phyloP scores from a whole-genome alignment of 164 flowering plant species.

The Stephania cephalantha region DNA sequence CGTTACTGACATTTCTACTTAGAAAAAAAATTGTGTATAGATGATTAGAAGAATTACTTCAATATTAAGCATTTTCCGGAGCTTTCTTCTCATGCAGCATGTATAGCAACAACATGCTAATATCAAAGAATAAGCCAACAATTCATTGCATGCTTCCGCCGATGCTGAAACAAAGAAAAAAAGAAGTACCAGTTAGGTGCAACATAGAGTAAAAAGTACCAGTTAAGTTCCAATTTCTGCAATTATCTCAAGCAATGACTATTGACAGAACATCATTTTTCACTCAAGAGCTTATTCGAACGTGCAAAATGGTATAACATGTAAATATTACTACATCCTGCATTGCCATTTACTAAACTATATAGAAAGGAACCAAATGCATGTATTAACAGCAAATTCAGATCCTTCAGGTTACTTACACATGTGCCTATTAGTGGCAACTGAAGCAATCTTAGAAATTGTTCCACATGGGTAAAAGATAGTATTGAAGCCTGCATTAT shows the following conservation, averaged over 20 bases:
- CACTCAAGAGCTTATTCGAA: not conserved
- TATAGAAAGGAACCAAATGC: not conserved
- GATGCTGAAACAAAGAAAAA: slow-evolving; percentile 50
- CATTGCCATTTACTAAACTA: not conserved
- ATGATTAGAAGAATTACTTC: slow-evolving; percentile 34
- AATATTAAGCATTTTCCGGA: slow-evolving; percentile 74
- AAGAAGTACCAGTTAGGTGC: not conserved
- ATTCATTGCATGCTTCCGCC: slow-evolving; percentile 86
- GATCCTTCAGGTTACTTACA: slow-evolving; percentile 44
- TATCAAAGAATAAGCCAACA: slow-evolving; percentile 92
- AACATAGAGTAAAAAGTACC: not conserved
- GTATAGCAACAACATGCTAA: slow-evolving; percentile 96
- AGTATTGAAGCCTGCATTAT: slow-evolving; percentile 70
- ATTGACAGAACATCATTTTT: not conserved
- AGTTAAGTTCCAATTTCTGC: not conserved
- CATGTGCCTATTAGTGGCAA: slow-evolving; percentile 60
- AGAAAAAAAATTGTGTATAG: not conserved
- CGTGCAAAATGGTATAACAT: not conserved
- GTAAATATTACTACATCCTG: not conserved
- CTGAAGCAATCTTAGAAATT: slow-evolving; percentile 73
- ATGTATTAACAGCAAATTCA: not conserved
- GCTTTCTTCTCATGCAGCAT: slow-evolving; percentile 89
- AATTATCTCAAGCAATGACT: not conserved
- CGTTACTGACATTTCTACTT: not conserved
- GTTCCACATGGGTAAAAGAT: slow-evolving; percentile 87